phyloP scores from a whole-genome alignment of 2,329 filamentous ascomycete species.

The Colletotrichum kahawae region DNA sequence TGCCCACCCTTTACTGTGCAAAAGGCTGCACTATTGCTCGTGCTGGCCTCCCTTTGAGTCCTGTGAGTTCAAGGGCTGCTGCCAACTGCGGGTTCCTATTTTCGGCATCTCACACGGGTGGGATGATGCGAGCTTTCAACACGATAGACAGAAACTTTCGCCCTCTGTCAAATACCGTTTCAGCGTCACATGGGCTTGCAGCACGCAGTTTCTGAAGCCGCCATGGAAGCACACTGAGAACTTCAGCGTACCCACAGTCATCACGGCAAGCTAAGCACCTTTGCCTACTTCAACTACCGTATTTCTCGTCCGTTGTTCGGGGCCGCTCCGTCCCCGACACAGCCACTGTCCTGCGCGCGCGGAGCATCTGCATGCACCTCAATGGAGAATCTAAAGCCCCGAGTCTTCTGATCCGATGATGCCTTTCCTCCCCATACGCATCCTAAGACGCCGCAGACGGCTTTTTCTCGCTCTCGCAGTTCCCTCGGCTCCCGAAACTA shows the following conservation, averaged over 20 bases:
- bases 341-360: not conserved
- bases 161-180: slow-evolving; percentile 15
- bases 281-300: not conserved
- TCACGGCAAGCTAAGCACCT: not conserved
- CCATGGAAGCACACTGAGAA: not conserved
- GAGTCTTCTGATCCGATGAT: not conserved
- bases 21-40: not conserved
- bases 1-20: not conserved
- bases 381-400: not conserved
- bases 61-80: not conserved
- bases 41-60: not conserved
- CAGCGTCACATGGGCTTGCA: not conserved
- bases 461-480: not conserved
- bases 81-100: slow-evolving; percentile 9
- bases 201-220: not conserved
- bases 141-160: not conserved
- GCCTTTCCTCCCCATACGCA: not conserved
- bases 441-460: not conserved
- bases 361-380: not conserved
- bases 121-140: not conserved
- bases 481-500: not conserved
- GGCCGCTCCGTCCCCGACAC: not conserved
- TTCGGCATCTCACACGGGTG: not conserved
- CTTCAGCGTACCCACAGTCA: not conserved
- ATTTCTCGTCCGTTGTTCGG: not conserved